These are phyloP conservation scores for Penicillium daleae DNA, from an alignment of 495 filamentous ascomycete genomes.

Conservation along the genomic window DNA sequence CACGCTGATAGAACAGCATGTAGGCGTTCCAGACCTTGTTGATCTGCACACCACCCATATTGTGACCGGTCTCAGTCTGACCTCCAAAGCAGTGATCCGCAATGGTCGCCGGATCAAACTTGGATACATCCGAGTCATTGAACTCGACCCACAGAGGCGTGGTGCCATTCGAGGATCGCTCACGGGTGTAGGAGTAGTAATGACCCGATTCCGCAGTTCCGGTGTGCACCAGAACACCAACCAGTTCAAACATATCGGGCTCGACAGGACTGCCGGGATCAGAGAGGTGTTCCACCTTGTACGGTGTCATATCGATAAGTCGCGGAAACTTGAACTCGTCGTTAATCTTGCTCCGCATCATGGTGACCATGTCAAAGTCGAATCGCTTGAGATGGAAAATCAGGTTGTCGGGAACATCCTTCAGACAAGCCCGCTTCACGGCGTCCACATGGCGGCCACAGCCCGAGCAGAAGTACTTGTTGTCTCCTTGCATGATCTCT, in stretches of 20 bases:
- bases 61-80: conserved; percentile 51
- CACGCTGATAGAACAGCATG: conserved; percentile 95
- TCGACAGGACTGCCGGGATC: conserved; percentile 55
- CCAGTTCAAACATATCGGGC: conserved; percentile 84
- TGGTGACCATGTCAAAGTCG: conserved; percentile 86
- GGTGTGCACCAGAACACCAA: conserved; percentile 89
- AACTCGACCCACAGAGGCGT: conserved; percentile 81
- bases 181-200: conserved; percentile 94
- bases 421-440: conserved; percentile 92
- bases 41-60: conserved; percentile 45
- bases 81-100: conserved; percentile 82
- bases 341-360: conserved; percentile 91
- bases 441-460: conserved; percentile 92
- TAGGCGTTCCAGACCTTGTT: conserved; percentile 87
- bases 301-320: conserved; percentile 86
- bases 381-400: conserved; percentile 98
- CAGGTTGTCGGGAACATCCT: conserved; percentile 90
- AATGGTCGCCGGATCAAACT: conserved; percentile 75
- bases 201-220: conserved; percentile 94
- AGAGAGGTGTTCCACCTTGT: conserved; percentile 84
- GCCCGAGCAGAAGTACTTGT: conserved; percentile 95
- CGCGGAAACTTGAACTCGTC: conserved; percentile 88
- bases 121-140: conserved; percentile 81
- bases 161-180: conserved; percentile 62
- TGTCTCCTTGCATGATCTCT: conserved; percentile 96